Evolutionary conservation across 139 green algal genomes (phyloP).

Genomic region (Limnomonas spitsbergensis): DNA sequence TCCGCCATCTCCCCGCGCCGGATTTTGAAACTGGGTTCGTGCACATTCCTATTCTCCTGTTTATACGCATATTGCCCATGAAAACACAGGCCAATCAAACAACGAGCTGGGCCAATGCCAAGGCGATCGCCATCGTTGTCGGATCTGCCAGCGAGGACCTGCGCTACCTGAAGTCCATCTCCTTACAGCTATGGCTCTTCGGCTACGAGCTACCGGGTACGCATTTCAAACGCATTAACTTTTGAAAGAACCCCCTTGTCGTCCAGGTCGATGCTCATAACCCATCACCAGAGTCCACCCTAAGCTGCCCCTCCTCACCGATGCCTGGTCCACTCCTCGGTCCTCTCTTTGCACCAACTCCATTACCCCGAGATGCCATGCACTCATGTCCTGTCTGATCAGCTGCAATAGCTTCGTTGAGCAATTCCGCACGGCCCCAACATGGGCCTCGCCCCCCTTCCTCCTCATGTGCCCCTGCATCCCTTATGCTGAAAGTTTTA

Average conservation of each 20-base stretch:
- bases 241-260: background rate
- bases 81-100: slow-evolving; percentile 36
- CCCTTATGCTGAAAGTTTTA: too few relatives aligned
- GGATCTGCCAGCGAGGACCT: slow-evolving; percentile 63
- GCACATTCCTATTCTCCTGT: background rate
- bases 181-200: slow-evolving; percentile 92
- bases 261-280: background rate
- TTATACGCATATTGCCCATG: too few relatives aligned
- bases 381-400: too few relatives aligned
- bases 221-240: background rate
- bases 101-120: slow-evolving; percentile 33
- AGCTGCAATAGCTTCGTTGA: too few relatives aligned
- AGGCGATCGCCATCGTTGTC: slow-evolving; percentile 40
- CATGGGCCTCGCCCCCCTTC: too few relatives aligned
- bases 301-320: background rate
- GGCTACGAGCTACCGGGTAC: slow-evolving; percentile 88
- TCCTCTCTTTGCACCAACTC: too few relatives aligned
- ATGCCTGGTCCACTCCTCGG: too few relatives aligned
- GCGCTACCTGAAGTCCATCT: slow-evolving; percentile 86
- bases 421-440: too few relatives aligned
- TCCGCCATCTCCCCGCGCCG: background rate
- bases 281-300: too few relatives aligned
- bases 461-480: too few relatives aligned
- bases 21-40: background rate
- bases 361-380: slow-evolving; percentile 6